Evolutionary conservation across 345 rosid genomes (phyloP), one percentile per base, ranked within the genome.

Genomic region (Salix udensis): DNA sequence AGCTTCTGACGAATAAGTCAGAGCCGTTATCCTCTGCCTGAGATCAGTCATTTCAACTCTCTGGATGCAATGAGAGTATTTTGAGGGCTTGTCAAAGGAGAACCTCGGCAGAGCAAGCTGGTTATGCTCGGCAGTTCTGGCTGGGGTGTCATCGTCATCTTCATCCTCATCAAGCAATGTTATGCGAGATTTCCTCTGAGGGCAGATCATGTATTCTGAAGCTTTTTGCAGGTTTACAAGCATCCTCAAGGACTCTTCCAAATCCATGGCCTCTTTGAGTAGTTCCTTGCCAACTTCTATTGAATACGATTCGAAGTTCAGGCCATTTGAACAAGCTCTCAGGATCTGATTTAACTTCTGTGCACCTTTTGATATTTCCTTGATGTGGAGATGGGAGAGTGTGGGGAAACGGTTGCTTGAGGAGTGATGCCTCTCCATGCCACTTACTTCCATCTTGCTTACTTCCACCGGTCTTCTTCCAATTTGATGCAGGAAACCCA

Each of bases 231-330:
- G 73, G 86, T 90, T 89, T 36, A 90, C 90, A 71, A 96, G 92
- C 93, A 88, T 86, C 87, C 91, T 77, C 77, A 93, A 76, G 26
- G 97, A 91, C 76, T 92, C 92, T 85, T 92, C 94, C 83, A 94
- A 86, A 73, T 96, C 95, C 71, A 82, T 67, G 28, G 97, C 94
- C 60, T 97, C 97, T 83, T 92, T 90, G 85, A 92, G 68, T 28
- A 91, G 86, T 67, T 96, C 85, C 70, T 86, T 87, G 21, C 97
- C 98, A 44, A 89, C 89, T 73, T 96, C 92, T 78, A 91, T 82
- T 0, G 98, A 92, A 69, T 88, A 91, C 46, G 85, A 78, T 61
- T 88, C 92, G 34, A 93, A 85, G 79, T 86, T 90, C 1, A 86
- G 70, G 61, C 93, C 93, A 39, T 77, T 85, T 8, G 96, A 88